Evolutionary conservation across 805 yeast species (phyloP), one percentile per base, ranked within the genome.

Genomic region (Schwanniomyces pseudopolymorphus): DNA sequence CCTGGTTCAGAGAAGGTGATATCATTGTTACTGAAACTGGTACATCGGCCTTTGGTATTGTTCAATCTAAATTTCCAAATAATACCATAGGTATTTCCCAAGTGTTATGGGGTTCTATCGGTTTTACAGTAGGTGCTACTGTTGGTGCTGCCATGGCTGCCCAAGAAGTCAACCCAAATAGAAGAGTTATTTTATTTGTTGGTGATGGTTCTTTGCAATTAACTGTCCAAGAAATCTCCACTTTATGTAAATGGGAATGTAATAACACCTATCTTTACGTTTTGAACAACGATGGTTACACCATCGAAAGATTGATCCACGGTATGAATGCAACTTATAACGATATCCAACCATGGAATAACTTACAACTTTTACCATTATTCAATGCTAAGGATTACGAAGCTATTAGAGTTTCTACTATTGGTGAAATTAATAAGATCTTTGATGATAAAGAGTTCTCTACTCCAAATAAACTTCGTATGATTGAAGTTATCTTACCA

Each of bases 151-250:
- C 78, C 40, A 75, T 80, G 64, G 85, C 85, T 26, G 79, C 83
- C 54, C 77, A 78, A 56, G 86, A 82, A 63, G 54, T 79, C 45
- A 78, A 79, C 59, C 79, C 78, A 55, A 58, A 59, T 50, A 78
- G 73, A 66, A 78, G 87, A 73, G 84, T 79, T 44, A 71, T 81
- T 49, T 66, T 83, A 50, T 82, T 83, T 63, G 81, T 80, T 52
- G 87, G 87, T 70, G 87, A 83, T 63, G 87, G 87, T 63, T 82
- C 87, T 38, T 69, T 83, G 56, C 87, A 83, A 69, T 74, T 83
- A 67, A 83, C 87, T 14, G 85, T 80, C 37, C 86, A 81, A 70
- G 84, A 83, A 61, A 79, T 83, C 60, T 79, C 85, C 47, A 82
- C 85, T 54, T 74, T 80, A 75, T 70, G 79, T 61, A 78, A 83